Percentiles rank a stretch among this genome's conserved stretches.
Evolutionary conservation across 148 eudicot genomes (phyloP).

Genomic region (Chenopodium berlandieri): DNA sequence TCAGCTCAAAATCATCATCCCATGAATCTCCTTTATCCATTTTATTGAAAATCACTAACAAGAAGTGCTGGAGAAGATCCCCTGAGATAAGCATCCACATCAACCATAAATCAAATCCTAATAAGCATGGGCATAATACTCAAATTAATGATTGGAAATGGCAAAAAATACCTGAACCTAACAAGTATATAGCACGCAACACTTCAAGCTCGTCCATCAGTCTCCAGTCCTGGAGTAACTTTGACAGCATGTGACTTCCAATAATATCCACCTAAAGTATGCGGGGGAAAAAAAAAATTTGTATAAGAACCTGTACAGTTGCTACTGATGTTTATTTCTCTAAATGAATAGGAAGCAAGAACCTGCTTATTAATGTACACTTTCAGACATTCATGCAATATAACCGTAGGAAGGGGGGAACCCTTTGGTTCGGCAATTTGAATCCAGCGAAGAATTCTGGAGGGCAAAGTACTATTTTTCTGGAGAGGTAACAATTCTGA

Average conservation of each 20-base stretch:
- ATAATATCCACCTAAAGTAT: slow-evolving; percentile 71
- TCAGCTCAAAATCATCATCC: slow-evolving; percentile 98
- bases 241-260: slow-evolving; percentile 81
- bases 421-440: slow-evolving; percentile 56
- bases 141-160: slow-evolving; percentile 11
- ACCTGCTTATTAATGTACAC: slow-evolving; percentile 89
- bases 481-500: slow-evolving; percentile 87
- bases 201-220: slow-evolving; percentile 93
- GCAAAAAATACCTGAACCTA: slow-evolving; percentile 76
- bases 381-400: slow-evolving; percentile 85
- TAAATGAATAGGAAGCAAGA: slow-evolving; percentile 4
- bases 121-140: slow-evolving; percentile 4
- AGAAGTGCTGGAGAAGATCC: slow-evolving; percentile 92
- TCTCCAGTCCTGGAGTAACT: slow-evolving; percentile 84
- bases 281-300: neutral
- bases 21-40: slow-evolving; percentile 88
- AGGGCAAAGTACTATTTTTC: slow-evolving; percentile 75
- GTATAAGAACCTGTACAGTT: neutral
- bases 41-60: slow-evolving; percentile 74
- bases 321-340: neutral
- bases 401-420: slow-evolving; percentile 68
- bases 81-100: slow-evolving; percentile 46
- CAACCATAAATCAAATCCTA: neutral
- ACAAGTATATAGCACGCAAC: slow-evolving; percentile 81
- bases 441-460: slow-evolving; percentile 79